Evolutionary conservation across 352 stramenopile species (phyloP), one percentile per base, ranked within the genome.

Genomic region (Pythium grandisporangium): DNA sequence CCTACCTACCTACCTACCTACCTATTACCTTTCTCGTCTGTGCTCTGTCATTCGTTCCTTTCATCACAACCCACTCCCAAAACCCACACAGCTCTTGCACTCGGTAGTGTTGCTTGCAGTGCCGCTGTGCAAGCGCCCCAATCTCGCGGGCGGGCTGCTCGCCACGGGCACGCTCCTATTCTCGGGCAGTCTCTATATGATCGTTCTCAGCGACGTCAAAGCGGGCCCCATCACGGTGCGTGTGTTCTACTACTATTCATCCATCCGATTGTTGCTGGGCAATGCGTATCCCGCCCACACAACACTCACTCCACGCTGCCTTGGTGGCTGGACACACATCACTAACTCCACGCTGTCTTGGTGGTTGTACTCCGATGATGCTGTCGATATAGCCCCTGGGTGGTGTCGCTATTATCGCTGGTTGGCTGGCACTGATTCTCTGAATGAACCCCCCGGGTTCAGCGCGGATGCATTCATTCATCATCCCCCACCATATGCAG

Each of bases 171-270:
- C 71, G 21, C 29, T 90, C 22, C 43, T 92, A 21, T 92, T 92
- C 55, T 89, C 79, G 0, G 79, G 79, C 6, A 88, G 73, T 42
- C 49, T 92, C 19, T 92, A 92, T 48, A 54, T 59, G 6, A 77
- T 92, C 59, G 75, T 82, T 32, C 66, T 92, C 21, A 86, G 71
- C 21, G 61, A 82, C 16, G 45, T 90, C 41, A 86, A 84, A 41
- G 67, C 90, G 35, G 79, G 79, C 39, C 68, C 71, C 27, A 51
- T 92, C 51, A 90, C 79, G 59, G 79, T 92, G 47, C 17, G 66
- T 63, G 3, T 6, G 19, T 16, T 1, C 20, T 19, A 36, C 11
- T 37, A 6, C 24, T 16, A 32, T 32, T 32, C 8, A 14, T 14
- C 27, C 27, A 32, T 32, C 27, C 27, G 8, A 32, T 32, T 14